Evolutionary conservation across 345 rosid genomes (phyloP).

Genomic region (Rhodamnia rubescens): DNA sequence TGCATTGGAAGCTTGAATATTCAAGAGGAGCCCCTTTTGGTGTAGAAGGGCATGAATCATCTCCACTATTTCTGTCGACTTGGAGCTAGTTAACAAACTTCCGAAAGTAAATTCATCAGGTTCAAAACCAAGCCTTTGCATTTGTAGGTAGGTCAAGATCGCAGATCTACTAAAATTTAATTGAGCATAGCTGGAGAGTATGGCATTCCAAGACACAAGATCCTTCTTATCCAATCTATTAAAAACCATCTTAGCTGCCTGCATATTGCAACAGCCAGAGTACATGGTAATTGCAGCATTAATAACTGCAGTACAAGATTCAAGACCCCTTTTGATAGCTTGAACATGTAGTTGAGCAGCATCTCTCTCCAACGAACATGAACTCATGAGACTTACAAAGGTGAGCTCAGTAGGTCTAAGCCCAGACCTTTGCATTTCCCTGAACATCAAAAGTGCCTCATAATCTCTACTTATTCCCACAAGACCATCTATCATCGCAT

Average conservation of each 20-base stretch:
- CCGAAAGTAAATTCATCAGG: slow-evolving; percentile 74
- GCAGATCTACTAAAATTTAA: slow-evolving; percentile 25
- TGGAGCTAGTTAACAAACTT: slow-evolving; percentile 49
- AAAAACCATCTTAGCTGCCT: slow-evolving; percentile 27
- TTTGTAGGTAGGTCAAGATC: slow-evolving; percentile 26
- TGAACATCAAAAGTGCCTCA: slow-evolving; percentile 30
- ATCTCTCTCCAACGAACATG: slow-evolving; percentile 16
- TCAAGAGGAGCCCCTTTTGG: slow-evolving; percentile 36
- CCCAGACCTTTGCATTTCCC: slow-evolving; percentile 33
- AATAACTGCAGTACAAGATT: slow-evolving; percentile 36
- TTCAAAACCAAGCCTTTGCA: slow-evolving; percentile 35
- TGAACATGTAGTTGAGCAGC: slow-evolving; percentile 42
- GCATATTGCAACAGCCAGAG: slow-evolving; percentile 26
- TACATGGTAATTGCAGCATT: slow-evolving; percentile 62
- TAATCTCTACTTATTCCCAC: slow-evolving; percentile 20
- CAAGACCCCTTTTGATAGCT: slow-evolving; percentile 45
- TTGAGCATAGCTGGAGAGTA: slow-evolving; percentile 52
- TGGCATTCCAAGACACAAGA: slow-evolving; percentile 68
- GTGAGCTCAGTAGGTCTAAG: slow-evolving; percentile 50
- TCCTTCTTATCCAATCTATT: slow-evolving; percentile 43
- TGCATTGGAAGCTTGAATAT: slow-evolving; percentile 51
- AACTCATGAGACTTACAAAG: slow-evolving; percentile 46
- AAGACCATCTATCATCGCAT: slow-evolving; percentile 67
- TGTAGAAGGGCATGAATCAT: slow-evolving; percentile 36
- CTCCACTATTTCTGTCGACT: slow-evolving; percentile 23